These are phyloP conservation scores for Boletus tomentosulus DNA, from an alignment of 768 basidiomycete genomes.

Conservation along the genomic window DNA sequence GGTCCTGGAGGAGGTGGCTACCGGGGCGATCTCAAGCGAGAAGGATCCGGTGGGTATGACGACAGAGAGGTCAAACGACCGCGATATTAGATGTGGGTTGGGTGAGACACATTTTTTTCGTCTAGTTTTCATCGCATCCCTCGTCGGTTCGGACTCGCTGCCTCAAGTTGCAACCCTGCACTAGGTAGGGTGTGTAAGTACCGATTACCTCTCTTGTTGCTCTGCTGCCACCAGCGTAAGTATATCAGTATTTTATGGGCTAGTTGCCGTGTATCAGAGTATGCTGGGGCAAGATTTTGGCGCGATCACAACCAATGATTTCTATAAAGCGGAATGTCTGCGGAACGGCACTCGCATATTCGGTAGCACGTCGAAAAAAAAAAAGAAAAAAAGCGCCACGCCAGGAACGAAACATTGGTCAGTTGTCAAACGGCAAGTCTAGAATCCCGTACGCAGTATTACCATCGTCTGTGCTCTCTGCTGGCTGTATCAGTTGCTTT, in stretches of 20 bases:
- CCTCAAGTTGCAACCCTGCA: conserved; percentile 25
- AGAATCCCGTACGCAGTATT: background rate
- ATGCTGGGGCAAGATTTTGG: conserved; percentile 5
- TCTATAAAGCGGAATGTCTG: background rate
- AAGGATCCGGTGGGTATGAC: conserved; percentile 71
- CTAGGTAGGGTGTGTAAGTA: conserved; percentile 36
- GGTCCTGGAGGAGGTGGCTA: conserved; percentile 52
- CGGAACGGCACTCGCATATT: background rate
- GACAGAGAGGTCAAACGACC: conserved; percentile 80
- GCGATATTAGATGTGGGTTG: conserved; percentile 57
- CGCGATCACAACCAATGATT: background rate
- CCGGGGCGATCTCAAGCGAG: conserved; percentile 73
- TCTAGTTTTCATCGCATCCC: conserved; percentile 21
- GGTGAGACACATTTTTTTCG: conserved; percentile 31
- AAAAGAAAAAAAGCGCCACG: conserved; percentile 20
- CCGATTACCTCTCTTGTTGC: conserved; percentile 25
- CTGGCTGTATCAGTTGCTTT: background rate
- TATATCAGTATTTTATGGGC: conserved; percentile 30
- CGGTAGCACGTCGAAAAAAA: conserved; percentile 13
- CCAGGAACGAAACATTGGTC: conserved; percentile 12
- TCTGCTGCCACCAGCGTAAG: conserved; percentile 30
- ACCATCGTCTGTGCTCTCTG: background rate
- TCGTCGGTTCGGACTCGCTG: conserved; percentile 18
- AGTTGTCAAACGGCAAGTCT: background rate
- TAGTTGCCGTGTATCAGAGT: conserved; percentile 4